Evolutionary conservation across 768 basidiomycete genomes (phyloP), one percentile per base, ranked within the genome.

Genomic region (Solioccasus polychromus): DNA sequence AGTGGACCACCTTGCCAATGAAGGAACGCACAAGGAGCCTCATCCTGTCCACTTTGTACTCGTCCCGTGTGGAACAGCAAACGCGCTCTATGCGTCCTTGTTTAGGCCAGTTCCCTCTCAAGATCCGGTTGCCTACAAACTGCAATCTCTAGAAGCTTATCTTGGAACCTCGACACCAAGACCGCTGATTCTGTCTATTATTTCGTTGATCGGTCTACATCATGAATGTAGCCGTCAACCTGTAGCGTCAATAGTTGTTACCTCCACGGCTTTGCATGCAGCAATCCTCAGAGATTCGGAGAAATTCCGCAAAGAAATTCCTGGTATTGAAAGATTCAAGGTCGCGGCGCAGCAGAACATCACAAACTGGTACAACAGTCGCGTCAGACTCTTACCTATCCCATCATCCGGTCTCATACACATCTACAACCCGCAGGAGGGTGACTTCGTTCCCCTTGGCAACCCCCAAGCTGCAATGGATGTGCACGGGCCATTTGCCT

Each of bases 31-130:
- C 14, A 39, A 45, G 4, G 47, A 46, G 18, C 31, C 47, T 35
- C 39, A 48, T 54, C 20, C 54, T 53, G 28, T 83, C 44, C 58
- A 57, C 26, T 69, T 84, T 49, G 80, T 70, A 15, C 75, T 77
- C 37, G 68, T 88, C 35, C 91, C 92, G 4, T 78, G 78, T 39
- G 92, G 92, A 20, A 95, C 92, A n/a, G 93, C 92, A 34, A 97
- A 98, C 62, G 95, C 95, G 0, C 73, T 96, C 26, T 93, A 86
- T 65, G 74, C 79, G 6, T 83, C 88, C 7, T 67, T 92, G 23
- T 94, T 87, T 64, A 82, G 82, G 0, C 77, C 80, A 1, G 36
- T 48, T 17, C 24, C 59, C 8, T 52, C 54, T 14, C 57, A 48
- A 41, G 45, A 64, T 14, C 45, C 66, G 19, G 35, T 60, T 8